These are phyloP conservation scores for Echinosophora koreensis DNA, from an alignment of 306 rosid genomes.

Conservation along the genomic window DNA sequence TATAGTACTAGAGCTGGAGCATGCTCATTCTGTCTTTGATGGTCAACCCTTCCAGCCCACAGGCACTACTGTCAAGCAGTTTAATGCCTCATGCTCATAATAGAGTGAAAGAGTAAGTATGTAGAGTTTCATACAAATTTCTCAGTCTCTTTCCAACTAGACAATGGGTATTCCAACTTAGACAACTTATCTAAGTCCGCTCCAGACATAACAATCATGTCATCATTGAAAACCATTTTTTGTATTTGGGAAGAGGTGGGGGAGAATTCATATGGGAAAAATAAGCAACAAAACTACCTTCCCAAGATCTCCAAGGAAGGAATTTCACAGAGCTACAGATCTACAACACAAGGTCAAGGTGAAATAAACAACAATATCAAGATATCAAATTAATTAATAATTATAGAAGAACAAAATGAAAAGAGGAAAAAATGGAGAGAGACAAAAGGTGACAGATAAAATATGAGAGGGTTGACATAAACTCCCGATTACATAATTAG, in stretches of 20 bases:
- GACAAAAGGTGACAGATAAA: not conserved
- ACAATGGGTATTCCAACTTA: not conserved
- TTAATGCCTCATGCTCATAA: not conserved
- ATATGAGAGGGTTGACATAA: constrained; percentile 27
- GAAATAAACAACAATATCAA: constrained; percentile 34
- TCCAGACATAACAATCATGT: constrained; percentile 16
- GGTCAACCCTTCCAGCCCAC: not conserved
- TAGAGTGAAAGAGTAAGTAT: not conserved
- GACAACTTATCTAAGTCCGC: constrained; percentile 29
- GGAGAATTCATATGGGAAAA: constrained; percentile 4
- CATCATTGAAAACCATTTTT: constrained; percentile 37
- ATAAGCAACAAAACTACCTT: constrained; percentile 64
- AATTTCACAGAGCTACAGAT: constrained; percentile 89
- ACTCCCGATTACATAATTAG: constrained; percentile 29
- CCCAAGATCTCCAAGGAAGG: constrained; percentile 99
- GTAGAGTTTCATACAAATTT: constrained; percentile 1
- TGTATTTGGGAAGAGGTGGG: not conserved
- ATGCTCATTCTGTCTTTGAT: not conserved
- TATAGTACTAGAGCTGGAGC: not conserved
- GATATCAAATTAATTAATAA: constrained; percentile 24
- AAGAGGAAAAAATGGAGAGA: not conserved
- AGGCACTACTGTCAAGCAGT: constrained; percentile 11
- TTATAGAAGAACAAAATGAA: constrained; percentile 28
- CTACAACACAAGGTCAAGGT: constrained; percentile 71
- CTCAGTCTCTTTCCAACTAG: not conserved